These are phyloP conservation scores for Neonectria faginata DNA, from an alignment of 2,329 filamentous ascomycete genomes.

Conservation along the genomic window DNA sequence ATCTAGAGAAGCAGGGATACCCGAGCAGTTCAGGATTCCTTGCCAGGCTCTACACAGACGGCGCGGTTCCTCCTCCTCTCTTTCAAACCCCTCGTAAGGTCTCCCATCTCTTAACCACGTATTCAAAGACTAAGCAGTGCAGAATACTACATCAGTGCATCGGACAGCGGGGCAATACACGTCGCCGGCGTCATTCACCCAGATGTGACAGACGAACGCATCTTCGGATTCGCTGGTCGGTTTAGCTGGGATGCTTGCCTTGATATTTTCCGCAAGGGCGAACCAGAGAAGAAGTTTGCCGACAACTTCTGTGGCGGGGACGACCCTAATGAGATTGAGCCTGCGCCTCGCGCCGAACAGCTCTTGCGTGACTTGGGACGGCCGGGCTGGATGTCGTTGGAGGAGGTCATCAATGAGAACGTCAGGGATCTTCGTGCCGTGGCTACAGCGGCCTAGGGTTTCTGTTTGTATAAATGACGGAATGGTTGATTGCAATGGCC, in stretches of 20 bases:
- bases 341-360: neutral
- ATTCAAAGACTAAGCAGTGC: neutral
- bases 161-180: neutral
- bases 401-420: neutral
- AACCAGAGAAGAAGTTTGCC: neutral
- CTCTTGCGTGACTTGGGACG: neutral
- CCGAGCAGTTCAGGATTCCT: constrained; percentile 35
- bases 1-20: constrained; percentile 33
- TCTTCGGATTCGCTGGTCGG: neutral
- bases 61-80: neutral
- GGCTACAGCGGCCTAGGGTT: neutral
- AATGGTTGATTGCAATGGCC: no score
- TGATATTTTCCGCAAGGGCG: neutral
- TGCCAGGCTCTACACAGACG: constrained; percentile 35
- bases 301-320: neutral
- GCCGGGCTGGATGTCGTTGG: neutral
- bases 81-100: constrained; percentile 1
- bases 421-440: neutral
- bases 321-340: neutral
- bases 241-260: neutral
- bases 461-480: no score
- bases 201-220: neutral
- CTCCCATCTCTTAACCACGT: neutral
- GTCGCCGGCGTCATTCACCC: neutral
- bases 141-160: neutral